Base-by-base conservation (phyloP, 257 asterid species). In the Paraleonurus japonicus region DNA sequence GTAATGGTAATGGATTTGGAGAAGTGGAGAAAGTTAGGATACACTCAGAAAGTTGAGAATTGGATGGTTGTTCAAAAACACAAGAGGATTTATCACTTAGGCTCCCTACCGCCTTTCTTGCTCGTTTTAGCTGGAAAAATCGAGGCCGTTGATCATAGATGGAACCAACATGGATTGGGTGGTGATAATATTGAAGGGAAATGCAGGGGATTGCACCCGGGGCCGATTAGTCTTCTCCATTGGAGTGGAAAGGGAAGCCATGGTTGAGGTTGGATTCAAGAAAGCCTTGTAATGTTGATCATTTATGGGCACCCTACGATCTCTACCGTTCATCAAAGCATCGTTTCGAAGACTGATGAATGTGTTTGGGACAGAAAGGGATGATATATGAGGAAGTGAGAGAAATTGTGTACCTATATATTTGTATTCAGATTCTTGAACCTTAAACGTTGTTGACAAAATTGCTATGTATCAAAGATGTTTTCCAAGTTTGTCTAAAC, bases 191-290 rank as follows among this genome's bases (percentile, higher is more conserved):
- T 76, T 0, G 72, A 76, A 28, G 80, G 80, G 63, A 76, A 50
- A 20, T 76, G 80, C 30, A 69, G 80, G 67, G 67, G 57, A 22
- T 53, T 76, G 54, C 87, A 83, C 27, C 87, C 82, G 16, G 87
- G 85, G 0, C 81, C 85, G 0, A 75, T 83, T 28, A 83, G 85
- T 12, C 33, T 83, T 0, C 70, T 83, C n/a, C 87, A 83, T 63
- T 83, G 87, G 87, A 83, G 87, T 77, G 87, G 87, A 22, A 83
- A 83, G 87, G 84, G 11, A 82, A 82, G 62, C 87, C 85, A 11
- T 82, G 87, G 87, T 53, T 82, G 35, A 74, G 87, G 68, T 60
- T 82, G 66, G 87, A 82, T 64, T 74, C 83, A 13, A 77, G 85
- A 23, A 72, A 48, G 57, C 85, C 85, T 3, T 78, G 87, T 16